Evolutionary conservation across 768 basidiomycete genomes (phyloP).

Genomic region (Lenzites betulinus): DNA sequence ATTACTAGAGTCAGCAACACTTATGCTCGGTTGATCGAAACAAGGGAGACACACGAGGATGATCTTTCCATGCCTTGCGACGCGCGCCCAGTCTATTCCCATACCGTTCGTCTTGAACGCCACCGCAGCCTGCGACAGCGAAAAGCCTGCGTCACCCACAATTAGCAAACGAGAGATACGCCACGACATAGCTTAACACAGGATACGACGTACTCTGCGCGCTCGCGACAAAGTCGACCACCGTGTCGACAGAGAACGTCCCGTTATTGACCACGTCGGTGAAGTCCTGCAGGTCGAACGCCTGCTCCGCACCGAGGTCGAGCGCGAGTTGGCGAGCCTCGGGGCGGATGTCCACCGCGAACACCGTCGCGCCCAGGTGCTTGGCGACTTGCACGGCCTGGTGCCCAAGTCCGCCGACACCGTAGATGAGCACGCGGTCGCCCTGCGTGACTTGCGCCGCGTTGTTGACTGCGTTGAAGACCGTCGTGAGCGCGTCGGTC

Average conservation of each 20-base stretch:
- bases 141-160: neutral
- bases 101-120: neutral
- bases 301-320: constrained; percentile 28
- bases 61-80: neutral
- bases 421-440: constrained; percentile 7
- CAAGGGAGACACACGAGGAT: constrained; percentile 1
- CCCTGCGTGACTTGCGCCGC: neutral
- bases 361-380: constrained; percentile 31
- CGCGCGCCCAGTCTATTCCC: neutral
- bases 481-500: constrained; percentile 3
- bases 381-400: constrained; percentile 27
- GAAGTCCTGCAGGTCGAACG: constrained; percentile 24
- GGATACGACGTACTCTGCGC: constrained; percentile 20
- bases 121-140: neutral
- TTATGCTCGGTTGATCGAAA: no score
- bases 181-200: neutral
- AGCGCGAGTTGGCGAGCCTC: constrained; percentile 26
- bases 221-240: constrained; percentile 28
- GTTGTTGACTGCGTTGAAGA: constrained; percentile 13
- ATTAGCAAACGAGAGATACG: neutral
- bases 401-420: constrained; percentile 20
- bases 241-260: constrained; percentile 26
- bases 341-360: constrained; percentile 27
- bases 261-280: constrained; percentile 7
- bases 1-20: no score